These are phyloP conservation scores for Sporothrix protearum DNA, from an alignment of 2,329 filamentous ascomycete genomes.

Conservation along the genomic window DNA sequence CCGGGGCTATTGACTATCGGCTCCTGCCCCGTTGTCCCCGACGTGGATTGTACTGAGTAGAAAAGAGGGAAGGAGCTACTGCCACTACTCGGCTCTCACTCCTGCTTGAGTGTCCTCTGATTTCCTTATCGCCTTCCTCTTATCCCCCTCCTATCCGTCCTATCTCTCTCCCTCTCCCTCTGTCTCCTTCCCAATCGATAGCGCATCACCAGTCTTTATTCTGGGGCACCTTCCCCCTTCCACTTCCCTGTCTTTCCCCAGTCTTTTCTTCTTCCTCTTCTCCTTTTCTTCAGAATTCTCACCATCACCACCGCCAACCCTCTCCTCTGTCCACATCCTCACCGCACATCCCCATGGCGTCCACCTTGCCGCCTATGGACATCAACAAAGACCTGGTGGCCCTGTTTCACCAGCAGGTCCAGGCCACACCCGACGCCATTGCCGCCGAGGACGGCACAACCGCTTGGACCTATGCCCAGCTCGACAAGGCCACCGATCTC, in stretches of 20 bases:
- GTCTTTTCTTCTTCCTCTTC: not conserved
- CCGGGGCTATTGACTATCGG: not conserved
- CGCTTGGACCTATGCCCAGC: slow-evolving; percentile 67
- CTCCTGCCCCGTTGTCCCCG: not conserved
- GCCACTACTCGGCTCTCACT: not conserved
- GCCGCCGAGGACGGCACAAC: slow-evolving; percentile 68
- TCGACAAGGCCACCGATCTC: slow-evolving; percentile 63
- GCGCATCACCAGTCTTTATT: slow-evolving; percentile 5
- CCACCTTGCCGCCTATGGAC: slow-evolving; percentile 50
- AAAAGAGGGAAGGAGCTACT: not conserved
- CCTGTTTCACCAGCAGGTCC: slow-evolving; percentile 66
- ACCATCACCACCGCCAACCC: not conserved
- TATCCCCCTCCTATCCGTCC: not conserved
- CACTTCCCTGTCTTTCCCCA: not conserved
- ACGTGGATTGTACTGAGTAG: not conserved
- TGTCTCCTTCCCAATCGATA: slow-evolving; percentile 13
- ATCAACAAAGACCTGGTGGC: slow-evolving; percentile 67
- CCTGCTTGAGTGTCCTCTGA: not conserved
- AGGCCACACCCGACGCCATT: slow-evolving; percentile 63
- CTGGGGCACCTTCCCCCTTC: not conserved
- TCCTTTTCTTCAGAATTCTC: not conserved
- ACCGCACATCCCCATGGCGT: not conserved
- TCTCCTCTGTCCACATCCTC: not conserved
- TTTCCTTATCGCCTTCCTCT: slow-evolving; percentile 12
- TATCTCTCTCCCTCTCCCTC: not conserved